phyloP scores from a whole-genome alignment of 805 yeast species.

The Lipomyces japonicus region DNA sequence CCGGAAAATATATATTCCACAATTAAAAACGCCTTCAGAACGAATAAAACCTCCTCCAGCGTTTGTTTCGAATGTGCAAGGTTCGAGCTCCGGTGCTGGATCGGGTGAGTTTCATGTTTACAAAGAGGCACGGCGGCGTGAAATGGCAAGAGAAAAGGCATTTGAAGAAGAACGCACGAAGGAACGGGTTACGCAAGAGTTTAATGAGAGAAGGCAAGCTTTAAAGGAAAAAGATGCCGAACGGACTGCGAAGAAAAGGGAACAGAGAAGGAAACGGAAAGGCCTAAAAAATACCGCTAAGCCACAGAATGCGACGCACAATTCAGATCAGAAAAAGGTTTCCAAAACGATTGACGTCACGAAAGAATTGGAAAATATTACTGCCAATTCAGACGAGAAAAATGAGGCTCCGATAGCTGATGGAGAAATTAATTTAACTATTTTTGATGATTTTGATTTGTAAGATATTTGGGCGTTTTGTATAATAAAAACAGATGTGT shows the following conservation, averaged over 20 bases:
- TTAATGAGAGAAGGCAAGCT: slow-evolving; percentile 26
- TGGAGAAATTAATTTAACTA: slow-evolving; percentile 23
- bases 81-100: slow-evolving; percentile 40
- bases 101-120: slow-evolving; percentile 41
- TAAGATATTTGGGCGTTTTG: background rate
- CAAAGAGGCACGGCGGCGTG: slow-evolving; percentile 36
- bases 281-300: background rate
- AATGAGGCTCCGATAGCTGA: slow-evolving; percentile 4
- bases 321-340: background rate
- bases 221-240: slow-evolving; percentile 28
- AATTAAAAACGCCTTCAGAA: slow-evolving; percentile 15
- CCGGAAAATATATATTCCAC: slow-evolving; percentile 12
- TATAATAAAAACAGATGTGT: background rate
- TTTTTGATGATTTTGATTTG: slow-evolving; percentile 20
- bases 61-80: slow-evolving; percentile 33
- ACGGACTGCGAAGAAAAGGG: slow-evolving; percentile 32
- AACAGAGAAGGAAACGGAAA: slow-evolving; percentile 22
- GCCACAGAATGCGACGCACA: background rate
- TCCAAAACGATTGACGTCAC: background rate
- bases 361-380: background rate
- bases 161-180: slow-evolving; percentile 29
- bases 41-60: slow-evolving; percentile 33
- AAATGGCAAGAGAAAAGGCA: slow-evolving; percentile 32
- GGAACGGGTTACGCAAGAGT: slow-evolving; percentile 31
- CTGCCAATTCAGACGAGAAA: background rate